These are phyloP conservation scores for Ceratonia siliqua DNA, from an alignment of 306 rosid species.

Conservation along the genomic window DNA sequence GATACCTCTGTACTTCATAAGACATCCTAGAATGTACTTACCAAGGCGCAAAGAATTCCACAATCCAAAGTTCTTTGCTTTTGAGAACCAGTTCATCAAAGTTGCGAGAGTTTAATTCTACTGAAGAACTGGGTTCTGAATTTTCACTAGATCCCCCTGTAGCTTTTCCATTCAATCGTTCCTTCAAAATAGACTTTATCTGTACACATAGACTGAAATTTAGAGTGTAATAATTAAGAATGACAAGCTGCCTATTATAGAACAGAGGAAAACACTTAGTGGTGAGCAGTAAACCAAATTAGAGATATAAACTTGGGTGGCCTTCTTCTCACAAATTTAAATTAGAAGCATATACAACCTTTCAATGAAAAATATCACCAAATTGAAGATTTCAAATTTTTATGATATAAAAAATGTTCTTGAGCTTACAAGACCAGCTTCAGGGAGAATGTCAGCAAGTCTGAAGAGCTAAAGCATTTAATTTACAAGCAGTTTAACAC, in stretches of 20 bases:
- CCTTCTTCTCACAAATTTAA: background rate
- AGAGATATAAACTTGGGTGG: background rate
- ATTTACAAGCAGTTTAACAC: slow-evolving; percentile 60
- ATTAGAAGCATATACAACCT: background rate
- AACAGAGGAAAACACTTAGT: background rate
- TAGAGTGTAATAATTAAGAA: background rate
- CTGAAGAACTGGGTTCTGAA: slow-evolving; percentile 71
- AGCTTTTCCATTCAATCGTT: slow-evolving; percentile 83
- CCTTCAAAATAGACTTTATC: slow-evolving; percentile 86
- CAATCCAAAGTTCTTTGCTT: slow-evolving; percentile 98
- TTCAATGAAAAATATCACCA: background rate
- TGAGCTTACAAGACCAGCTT: slow-evolving; percentile 71
- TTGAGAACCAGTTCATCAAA: slow-evolving; percentile 82
- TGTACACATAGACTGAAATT: slow-evolving; percentile 39
- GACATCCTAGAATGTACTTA: slow-evolving; percentile 32
- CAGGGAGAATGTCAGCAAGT: slow-evolving; percentile 58
- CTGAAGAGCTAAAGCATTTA: slow-evolving; percentile 56
- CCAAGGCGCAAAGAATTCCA: slow-evolving; percentile 99
- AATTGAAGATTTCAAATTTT: background rate
- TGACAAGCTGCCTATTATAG: background rate
- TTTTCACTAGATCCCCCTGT: slow-evolving; percentile 77
- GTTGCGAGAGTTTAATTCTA: slow-evolving; percentile 75
- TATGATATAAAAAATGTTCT: slow-evolving; percentile 36
- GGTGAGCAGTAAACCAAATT: background rate
- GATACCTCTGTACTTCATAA: background rate